These are phyloP conservation scores for Aspergillus pseudonomiae DNA, from an alignment of 2,329 filamentous ascomycete genomes.

Conservation along the genomic window DNA sequence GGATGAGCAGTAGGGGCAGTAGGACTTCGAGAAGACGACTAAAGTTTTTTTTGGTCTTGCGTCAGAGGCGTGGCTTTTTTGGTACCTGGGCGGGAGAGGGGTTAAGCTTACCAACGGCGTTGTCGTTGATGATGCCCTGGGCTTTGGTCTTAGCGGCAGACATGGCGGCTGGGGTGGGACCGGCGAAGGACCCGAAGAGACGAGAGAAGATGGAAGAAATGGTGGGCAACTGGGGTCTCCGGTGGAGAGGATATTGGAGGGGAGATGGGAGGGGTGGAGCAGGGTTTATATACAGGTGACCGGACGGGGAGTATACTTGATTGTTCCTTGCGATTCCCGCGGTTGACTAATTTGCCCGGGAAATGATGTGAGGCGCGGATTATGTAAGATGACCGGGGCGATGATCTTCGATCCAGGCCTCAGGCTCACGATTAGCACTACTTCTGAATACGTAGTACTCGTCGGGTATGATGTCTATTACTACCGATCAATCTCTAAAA, in stretches of 20 bases:
- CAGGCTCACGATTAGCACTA: not conserved
- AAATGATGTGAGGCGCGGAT: constrained; percentile 14
- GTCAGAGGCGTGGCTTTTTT: not conserved
- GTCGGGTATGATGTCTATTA: not conserved
- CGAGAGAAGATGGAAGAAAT: constrained; percentile 71
- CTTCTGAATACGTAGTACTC: not conserved
- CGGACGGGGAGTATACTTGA: not conserved
- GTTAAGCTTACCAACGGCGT: constrained; percentile 71
- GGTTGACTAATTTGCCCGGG: not conserved
- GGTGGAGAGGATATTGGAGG: constrained; percentile 5
- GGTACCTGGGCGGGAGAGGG: not conserved
- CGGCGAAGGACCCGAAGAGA: constrained; percentile 67
- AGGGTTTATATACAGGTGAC: constrained; percentile 4
- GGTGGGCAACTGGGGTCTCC: constrained; percentile 36
- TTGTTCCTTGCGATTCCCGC: not conserved
- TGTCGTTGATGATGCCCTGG: constrained; percentile 83
- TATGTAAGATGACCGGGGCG: not conserved
- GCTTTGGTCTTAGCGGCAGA: constrained; percentile 81
- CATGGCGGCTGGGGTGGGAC: constrained; percentile 67
- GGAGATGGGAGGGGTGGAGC: not conserved
- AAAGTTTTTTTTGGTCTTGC: not conserved
- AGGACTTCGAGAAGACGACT: constrained; percentile 95
- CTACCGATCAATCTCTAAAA: not conserved
- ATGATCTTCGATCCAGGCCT: not conserved
- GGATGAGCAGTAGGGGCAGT: constrained; percentile 88